Conservation (phyloP, 352 stramenopile species). For the Pythium phragmiticola region DNA sequence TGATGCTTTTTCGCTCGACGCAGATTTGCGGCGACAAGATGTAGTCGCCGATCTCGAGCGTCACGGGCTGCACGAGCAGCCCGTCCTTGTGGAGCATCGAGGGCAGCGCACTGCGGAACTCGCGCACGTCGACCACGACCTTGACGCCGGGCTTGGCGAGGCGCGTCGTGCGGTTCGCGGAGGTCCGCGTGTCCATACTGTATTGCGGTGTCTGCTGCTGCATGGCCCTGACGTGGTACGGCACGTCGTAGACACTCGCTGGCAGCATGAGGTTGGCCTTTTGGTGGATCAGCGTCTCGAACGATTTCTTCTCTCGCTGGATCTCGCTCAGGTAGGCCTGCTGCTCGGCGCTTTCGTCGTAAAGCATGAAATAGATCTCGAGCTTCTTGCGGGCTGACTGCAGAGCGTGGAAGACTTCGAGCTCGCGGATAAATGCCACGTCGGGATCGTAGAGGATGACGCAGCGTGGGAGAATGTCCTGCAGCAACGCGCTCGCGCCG, state of each 20-base stretch:
- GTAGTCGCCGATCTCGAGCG: slow-evolving; percentile 97
- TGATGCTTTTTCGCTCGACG: slow-evolving; percentile 95
- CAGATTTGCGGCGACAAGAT: slow-evolving; percentile 97
- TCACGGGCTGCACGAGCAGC: slow-evolving; percentile 92
- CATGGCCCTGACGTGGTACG: slow-evolving; percentile 71
- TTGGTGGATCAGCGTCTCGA: slow-evolving; percentile 95
- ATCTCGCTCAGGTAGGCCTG: slow-evolving; percentile 94
- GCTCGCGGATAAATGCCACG: slow-evolving; percentile 92
- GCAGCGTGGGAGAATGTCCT: slow-evolving; percentile 89
- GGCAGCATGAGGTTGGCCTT: slow-evolving; percentile 92
- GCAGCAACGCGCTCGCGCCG: slow-evolving; percentile 66
- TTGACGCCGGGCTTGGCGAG: slow-evolving; percentile 47
- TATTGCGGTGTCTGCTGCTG: slow-evolving; percentile 50
- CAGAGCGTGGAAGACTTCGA: slow-evolving; percentile 92
- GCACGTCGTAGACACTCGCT: slow-evolving; percentile 83
- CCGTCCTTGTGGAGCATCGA: slow-evolving; percentile 96
- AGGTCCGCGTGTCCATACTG: slow-evolving; percentile 82
- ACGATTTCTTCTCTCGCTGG: slow-evolving; percentile 94
- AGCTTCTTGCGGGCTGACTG: slow-evolving; percentile 32
- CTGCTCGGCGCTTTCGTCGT: slow-evolving; percentile 95
- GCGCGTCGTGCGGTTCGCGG: slow-evolving; percentile 27
- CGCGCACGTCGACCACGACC: slow-evolving; percentile 95
- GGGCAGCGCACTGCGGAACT: slow-evolving; percentile 95
- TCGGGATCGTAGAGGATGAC: slow-evolving; percentile 96
- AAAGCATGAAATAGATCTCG: slow-evolving; percentile 96